Percentiles rank a stretch among this genome's conserved stretches.
phyloP scores from a whole-genome alignment of 768 basidiomycete genomes.

The Leucosporidium yakuticum region DNA sequence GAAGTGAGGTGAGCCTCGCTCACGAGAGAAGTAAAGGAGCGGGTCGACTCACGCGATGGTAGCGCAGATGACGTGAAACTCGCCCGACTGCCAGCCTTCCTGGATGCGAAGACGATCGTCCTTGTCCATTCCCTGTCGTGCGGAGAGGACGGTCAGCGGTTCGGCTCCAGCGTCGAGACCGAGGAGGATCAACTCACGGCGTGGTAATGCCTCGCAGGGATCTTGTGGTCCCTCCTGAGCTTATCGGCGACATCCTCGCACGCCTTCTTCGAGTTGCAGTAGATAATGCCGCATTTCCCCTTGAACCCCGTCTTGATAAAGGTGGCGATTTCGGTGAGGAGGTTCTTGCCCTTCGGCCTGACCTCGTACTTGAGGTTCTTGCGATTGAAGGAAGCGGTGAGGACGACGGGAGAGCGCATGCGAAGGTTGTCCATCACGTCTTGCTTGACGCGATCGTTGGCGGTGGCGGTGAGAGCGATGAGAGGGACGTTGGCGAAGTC shows the following conservation, averaged over 20 bases:
- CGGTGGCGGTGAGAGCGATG: slow-evolving; percentile 95
- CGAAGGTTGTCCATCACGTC: slow-evolving; percentile 71
- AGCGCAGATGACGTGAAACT: slow-evolving; percentile 78
- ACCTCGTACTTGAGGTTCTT: slow-evolving; percentile 78
- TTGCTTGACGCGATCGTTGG: slow-evolving; percentile 65
- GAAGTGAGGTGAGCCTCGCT: neutral
- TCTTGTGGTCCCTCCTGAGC: slow-evolving; percentile 54
- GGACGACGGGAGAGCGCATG: slow-evolving; percentile 55
- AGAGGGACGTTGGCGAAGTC: slow-evolving; percentile 76
- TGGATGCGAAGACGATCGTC: slow-evolving; percentile 61
- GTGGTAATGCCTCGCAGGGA: slow-evolving; percentile 76
- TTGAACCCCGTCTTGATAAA: slow-evolving; percentile 61
- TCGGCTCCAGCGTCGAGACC: neutral
- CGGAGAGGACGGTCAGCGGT: too few species aligned
- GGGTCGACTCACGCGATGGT: slow-evolving; percentile 56
- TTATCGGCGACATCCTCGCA: slow-evolving; percentile 75
- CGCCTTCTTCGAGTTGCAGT: slow-evolving; percentile 62
- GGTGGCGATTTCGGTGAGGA: slow-evolving; percentile 56
- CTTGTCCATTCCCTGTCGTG: slow-evolving; percentile 49
- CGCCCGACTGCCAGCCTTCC: slow-evolving; percentile 65
- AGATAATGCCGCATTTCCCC: slow-evolving; percentile 64
- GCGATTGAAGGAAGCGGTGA: slow-evolving; percentile 85
- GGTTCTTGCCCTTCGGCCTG: slow-evolving; percentile 51
- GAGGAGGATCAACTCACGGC: slow-evolving; percentile 48
- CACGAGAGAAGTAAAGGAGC: neutral